A percentile compares a stretch with the other conserved stretches of the same genome.
Conservation (phyloP, 495 filamentous ascomycete genomes). For the Tuber indicum region DNA sequence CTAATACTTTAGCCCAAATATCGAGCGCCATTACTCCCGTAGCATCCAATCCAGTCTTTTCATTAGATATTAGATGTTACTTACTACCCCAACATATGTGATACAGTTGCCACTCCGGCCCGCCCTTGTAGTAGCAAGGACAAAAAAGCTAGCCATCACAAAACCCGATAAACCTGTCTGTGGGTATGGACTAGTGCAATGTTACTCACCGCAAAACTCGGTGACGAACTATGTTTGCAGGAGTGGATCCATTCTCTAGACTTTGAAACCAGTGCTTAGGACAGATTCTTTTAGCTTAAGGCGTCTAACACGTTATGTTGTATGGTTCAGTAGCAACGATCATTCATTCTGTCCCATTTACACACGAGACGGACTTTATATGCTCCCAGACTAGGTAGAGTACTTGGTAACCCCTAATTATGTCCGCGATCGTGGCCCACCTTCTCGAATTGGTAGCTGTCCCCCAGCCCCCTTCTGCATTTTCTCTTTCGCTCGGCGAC, state of each 20-base stretch:
- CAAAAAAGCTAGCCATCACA: not conserved
- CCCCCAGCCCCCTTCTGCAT: not conserved
- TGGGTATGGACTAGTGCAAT: not conserved
- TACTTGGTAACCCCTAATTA: not conserved
- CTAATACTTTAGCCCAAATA: not conserved
- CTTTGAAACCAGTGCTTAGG: not conserved
- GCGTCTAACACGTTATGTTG: not conserved
- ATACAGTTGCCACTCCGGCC: not conserved
- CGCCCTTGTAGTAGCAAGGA: not conserved
- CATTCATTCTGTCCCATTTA: not conserved
- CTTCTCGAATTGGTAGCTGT: not conserved
- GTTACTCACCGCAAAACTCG: not conserved
- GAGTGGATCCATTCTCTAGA: not conserved
- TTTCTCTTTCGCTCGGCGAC: not conserved
- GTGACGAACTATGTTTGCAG: not conserved
- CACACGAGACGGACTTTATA: not conserved
- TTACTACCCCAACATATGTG: not conserved
- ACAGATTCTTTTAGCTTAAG: not conserved
- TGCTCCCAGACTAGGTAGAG: not conserved
- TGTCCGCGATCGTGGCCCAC: not conserved
- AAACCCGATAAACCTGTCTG: not conserved
- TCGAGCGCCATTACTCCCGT: not conserved
- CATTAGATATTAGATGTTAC: not conserved
- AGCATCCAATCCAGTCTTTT: not conserved
- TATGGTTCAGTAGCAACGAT: not conserved